Conservation (phyloP, 1,139 yeast genomes). For the Saccharomyces hybrid region DNA sequence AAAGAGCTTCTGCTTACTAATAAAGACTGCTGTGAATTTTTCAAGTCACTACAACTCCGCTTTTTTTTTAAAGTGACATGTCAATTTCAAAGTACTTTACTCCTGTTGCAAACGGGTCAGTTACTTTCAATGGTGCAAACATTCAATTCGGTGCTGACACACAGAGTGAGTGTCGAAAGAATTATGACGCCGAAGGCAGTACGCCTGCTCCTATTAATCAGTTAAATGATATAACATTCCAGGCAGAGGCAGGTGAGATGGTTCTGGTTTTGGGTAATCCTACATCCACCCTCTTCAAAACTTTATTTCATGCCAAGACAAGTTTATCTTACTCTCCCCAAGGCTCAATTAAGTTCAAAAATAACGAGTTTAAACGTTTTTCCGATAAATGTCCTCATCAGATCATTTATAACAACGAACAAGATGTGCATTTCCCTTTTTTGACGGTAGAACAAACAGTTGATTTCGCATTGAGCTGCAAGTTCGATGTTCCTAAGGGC, state of each 20-base stretch:
- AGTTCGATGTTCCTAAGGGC: slow-evolving; percentile 32
- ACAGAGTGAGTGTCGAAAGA: slow-evolving; percentile 4
- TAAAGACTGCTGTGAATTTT: not conserved
- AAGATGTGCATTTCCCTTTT: slow-evolving; percentile 44
- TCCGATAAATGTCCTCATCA: slow-evolving; percentile 28
- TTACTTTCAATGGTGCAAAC: slow-evolving; percentile 22
- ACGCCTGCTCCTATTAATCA: slow-evolving; percentile 1
- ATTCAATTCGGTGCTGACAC: slow-evolving; percentile 8
- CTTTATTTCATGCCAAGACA: slow-evolving; percentile 17
- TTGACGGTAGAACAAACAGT: slow-evolving; percentile 43
- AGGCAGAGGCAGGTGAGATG: slow-evolving; percentile 28
- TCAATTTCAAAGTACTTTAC: slow-evolving; percentile 21
- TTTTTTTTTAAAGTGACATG: slow-evolving; percentile 9
- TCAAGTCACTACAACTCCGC: not conserved
- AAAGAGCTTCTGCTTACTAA: not conserved
- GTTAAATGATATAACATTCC: slow-evolving; percentile 19
- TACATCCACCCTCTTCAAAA: slow-evolving; percentile 18
- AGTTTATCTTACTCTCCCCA: slow-evolving; percentile 31
- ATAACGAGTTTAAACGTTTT: slow-evolving; percentile 22
- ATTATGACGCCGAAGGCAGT: not conserved
- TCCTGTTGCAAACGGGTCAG: slow-evolving; percentile 20
- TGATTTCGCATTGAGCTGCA: slow-evolving; percentile 32
- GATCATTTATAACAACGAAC: slow-evolving; percentile 42
- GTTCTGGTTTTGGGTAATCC: slow-evolving; percentile 23
- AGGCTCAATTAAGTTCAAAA: slow-evolving; percentile 23